phyloP scores from a whole-genome alignment of 192 early-diverging fungal genomes.

The Entomortierella parvispora region DNA sequence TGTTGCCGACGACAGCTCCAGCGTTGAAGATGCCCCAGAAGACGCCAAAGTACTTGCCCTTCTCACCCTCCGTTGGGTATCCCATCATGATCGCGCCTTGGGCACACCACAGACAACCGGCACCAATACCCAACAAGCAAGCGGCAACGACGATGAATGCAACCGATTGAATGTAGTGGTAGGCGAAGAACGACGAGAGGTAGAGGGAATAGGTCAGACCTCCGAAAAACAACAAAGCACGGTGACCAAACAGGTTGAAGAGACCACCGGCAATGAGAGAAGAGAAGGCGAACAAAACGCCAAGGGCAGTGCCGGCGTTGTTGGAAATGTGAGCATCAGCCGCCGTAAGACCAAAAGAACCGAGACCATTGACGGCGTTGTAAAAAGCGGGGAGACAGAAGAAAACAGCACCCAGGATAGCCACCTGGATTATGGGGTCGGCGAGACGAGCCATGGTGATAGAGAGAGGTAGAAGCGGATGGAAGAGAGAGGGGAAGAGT shows the following conservation, averaged over 20 bases:
- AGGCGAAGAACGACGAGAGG: conserved; percentile 77
- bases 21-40: conserved; percentile 91
- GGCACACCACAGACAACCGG: conserved; percentile 79
- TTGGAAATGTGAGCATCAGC: conserved; percentile 64
- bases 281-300: conserved; percentile 79
- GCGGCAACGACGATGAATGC: conserved; percentile 78
- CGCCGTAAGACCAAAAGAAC: conserved; percentile 28
- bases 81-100: conserved; percentile 89
- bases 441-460: conserved; percentile 11
- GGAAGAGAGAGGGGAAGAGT: background rate
- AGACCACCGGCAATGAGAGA: conserved; percentile 80
- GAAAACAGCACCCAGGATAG: conserved; percentile 68
- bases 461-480: background rate
- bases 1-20: conserved; percentile 82
- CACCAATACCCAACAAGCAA: conserved; percentile 82
- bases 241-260: conserved; percentile 82
- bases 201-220: conserved; percentile 82
- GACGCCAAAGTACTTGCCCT: conserved; percentile 82
- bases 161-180: conserved; percentile 62
- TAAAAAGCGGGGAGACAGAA: conserved; percentile 85
- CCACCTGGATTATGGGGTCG: conserved; percentile 45
- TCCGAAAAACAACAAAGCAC: conserved; percentile 71
- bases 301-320: conserved; percentile 78
- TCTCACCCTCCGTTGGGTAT: conserved; percentile 82
- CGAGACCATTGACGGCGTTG: conserved; percentile 65